A percentile compares a stretch with the other conserved stretches of the same genome.
phyloP scores from a whole-genome alignment of 2,329 filamentous ascomycete genomes.

The Curvularia eragrostidis region DNA sequence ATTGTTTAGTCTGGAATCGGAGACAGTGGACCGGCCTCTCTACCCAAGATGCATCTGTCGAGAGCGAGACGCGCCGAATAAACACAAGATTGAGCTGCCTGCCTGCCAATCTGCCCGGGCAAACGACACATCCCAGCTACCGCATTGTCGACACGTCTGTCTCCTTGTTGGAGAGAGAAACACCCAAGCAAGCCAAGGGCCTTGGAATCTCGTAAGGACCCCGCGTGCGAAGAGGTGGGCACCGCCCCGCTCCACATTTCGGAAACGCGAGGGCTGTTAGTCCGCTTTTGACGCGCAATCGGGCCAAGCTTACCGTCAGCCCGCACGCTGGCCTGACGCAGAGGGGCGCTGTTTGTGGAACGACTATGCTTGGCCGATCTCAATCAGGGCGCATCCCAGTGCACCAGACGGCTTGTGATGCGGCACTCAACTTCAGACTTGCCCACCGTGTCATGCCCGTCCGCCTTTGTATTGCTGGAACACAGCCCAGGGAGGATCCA shows the following conservation, averaged over 20 bases:
- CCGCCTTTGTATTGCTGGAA: not conserved
- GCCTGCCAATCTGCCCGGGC: not conserved
- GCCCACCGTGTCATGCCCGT: not conserved
- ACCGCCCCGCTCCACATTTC: slow-evolving; percentile 9
- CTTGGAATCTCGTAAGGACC: not conserved
- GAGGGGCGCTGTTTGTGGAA: not conserved
- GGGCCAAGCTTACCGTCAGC: slow-evolving; percentile 8
- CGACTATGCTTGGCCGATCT: slow-evolving; percentile 2
- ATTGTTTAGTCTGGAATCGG: not conserved
- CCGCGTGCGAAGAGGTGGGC: not conserved
- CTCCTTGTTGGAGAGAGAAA: not conserved
- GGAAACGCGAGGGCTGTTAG: slow-evolving; percentile 12
- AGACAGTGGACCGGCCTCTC: not conserved
- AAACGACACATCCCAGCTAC: not conserved
- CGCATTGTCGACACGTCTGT: not conserved
- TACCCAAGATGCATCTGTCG: not conserved
- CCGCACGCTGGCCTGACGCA: slow-evolving; percentile 1
- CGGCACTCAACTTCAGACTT: slow-evolving; percentile 8
- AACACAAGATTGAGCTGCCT: not conserved
- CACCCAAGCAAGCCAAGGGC: not conserved
- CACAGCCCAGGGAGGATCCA: not conserved
- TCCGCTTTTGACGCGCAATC: slow-evolving; percentile 20
- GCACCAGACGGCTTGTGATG: slow-evolving; percentile 4
- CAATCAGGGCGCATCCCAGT: not conserved
- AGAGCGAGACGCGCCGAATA: not conserved